These are phyloP conservation scores for Kuraishia piskuri DNA, from an alignment of 805 yeast genomes.

Conservation along the genomic window DNA sequence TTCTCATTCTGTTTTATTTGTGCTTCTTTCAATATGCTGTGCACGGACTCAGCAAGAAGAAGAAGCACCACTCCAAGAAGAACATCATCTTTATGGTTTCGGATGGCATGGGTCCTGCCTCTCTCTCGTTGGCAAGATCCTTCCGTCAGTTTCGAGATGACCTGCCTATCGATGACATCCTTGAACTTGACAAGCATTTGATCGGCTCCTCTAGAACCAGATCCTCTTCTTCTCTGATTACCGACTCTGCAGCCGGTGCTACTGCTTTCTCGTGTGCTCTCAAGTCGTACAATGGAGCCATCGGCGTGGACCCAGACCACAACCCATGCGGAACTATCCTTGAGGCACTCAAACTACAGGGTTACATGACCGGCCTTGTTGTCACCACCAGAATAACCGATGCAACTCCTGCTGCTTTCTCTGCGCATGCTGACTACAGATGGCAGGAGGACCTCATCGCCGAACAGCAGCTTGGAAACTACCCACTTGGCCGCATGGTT, in stretches of 20 bases:
- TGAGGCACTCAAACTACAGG: conserved; percentile 78
- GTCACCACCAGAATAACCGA: conserved; percentile 91
- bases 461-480: conserved; percentile 74
- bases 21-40: conserved; percentile 1
- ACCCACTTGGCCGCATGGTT: conserved; percentile 70
- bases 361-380: conserved; percentile 81
- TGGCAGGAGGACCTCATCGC: conserved; percentile 81
- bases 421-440: conserved; percentile 71
- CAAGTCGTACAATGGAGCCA: conserved; percentile 85
- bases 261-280: conserved; percentile 84
- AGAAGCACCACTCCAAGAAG: conserved; percentile 31
- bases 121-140: conserved; percentile 70
- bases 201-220: conserved; percentile 84
- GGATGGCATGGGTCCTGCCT: conserved; percentile 95
- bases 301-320: conserved; percentile 65
- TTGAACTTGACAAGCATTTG: conserved; percentile 58
- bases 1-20: neutral
- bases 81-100: conserved; percentile 84
- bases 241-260: conserved; percentile 97
- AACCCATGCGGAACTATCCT: conserved; percentile 82
- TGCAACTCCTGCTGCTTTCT: conserved; percentile 91
- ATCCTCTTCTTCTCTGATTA: conserved; percentile 66
- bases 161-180: conserved; percentile 44
- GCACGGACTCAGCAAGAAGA: neutral
- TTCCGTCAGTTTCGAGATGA: conserved; percentile 55